Conservation (phyloP, 768 basidiomycete genomes). For the Suillus plorans region DNA sequence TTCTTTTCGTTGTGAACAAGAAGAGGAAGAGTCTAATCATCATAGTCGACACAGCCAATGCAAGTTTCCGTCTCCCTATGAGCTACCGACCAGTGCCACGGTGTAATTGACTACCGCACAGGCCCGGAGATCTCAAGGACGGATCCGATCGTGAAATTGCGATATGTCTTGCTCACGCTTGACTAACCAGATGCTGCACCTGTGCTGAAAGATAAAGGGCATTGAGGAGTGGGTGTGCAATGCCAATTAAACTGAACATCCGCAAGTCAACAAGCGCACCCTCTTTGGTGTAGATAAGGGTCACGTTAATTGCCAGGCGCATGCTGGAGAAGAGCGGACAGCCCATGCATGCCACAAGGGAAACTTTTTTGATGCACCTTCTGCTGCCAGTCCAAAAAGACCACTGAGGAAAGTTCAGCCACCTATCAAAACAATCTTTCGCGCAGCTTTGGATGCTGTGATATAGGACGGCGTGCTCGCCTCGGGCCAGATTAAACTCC, state of each 20-base stretch:
- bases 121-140: conserved; percentile 48
- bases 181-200: conserved; percentile 24
- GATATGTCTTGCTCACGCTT: conserved; percentile 35
- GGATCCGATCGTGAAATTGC: conserved; percentile 50
- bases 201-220: conserved; percentile 42
- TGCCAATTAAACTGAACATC: conserved; percentile 41
- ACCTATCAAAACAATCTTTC: neutral
- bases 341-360: conserved; percentile 45
- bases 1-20: conserved; percentile 49
- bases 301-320: conserved; percentile 44
- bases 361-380: conserved; percentile 44
- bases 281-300: conserved; percentile 29
- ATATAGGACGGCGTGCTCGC: conserved; percentile 44
- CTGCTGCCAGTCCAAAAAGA: conserved; percentile 52
- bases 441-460: conserved; percentile 31
- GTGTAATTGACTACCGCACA: conserved; percentile 41
- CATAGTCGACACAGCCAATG: conserved; percentile 43
- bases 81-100: conserved; percentile 31
- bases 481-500: conserved; percentile 41
- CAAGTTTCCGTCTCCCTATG: conserved; percentile 45
- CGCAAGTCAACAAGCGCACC: neutral
- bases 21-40: conserved; percentile 49
- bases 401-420: conserved; percentile 33
- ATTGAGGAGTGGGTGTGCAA: conserved; percentile 54
- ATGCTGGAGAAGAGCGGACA: conserved; percentile 47